Percentiles rank a stretch among this genome's conserved stretches.
Evolutionary conservation across 805 yeast genomes (phyloP).

Genomic region (Brettanomyces sp.): DNA sequence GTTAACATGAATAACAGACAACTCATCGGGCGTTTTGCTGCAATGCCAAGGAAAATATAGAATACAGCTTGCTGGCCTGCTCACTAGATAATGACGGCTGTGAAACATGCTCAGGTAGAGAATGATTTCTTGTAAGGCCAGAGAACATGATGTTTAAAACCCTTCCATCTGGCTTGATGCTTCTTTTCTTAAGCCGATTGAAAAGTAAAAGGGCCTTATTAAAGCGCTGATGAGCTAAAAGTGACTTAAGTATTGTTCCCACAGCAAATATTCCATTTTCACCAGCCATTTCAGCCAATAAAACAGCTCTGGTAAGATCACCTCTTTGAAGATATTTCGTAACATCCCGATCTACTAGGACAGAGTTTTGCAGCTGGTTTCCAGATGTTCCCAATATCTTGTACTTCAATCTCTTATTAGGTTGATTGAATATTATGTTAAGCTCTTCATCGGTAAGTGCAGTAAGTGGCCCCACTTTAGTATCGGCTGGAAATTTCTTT

Average conservation of each 20-base stretch:
- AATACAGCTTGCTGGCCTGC: slow-evolving; percentile 26
- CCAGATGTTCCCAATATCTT: slow-evolving; percentile 51
- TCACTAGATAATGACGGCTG: slow-evolving; percentile 19
- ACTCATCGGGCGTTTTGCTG: slow-evolving; percentile 15
- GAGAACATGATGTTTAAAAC: slow-evolving; percentile 37
- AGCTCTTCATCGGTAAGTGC: slow-evolving; percentile 19
- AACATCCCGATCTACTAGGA: slow-evolving; percentile 44
- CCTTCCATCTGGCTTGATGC: slow-evolving; percentile 40
- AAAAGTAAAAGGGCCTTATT: slow-evolving; percentile 42
- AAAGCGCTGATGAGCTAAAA: slow-evolving; percentile 31
- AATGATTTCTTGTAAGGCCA: slow-evolving; percentile 26
- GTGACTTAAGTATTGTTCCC: slow-evolving; percentile 51
- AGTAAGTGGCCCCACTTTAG: slow-evolving; percentile 16
- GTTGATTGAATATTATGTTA: slow-evolving; percentile 13
- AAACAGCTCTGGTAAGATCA: slow-evolving; percentile 41
- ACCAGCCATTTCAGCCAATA: slow-evolving; percentile 17
- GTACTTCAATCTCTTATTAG: slow-evolving; percentile 37
- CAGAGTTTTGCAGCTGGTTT: slow-evolving; percentile 49
- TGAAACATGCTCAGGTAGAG: slow-evolving; percentile 3
- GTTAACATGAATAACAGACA: slow-evolving; percentile 35
- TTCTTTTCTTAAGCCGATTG: slow-evolving; percentile 54
- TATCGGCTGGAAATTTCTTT: slow-evolving; percentile 9
- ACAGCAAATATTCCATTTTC: slow-evolving; percentile 47
- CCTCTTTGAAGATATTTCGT: slow-evolving; percentile 40
- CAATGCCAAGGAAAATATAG: slow-evolving; percentile 24